Base-by-base conservation (phyloP, 2,329 filamentous ascomycete species). In the Claviceps cyperi region DNA sequence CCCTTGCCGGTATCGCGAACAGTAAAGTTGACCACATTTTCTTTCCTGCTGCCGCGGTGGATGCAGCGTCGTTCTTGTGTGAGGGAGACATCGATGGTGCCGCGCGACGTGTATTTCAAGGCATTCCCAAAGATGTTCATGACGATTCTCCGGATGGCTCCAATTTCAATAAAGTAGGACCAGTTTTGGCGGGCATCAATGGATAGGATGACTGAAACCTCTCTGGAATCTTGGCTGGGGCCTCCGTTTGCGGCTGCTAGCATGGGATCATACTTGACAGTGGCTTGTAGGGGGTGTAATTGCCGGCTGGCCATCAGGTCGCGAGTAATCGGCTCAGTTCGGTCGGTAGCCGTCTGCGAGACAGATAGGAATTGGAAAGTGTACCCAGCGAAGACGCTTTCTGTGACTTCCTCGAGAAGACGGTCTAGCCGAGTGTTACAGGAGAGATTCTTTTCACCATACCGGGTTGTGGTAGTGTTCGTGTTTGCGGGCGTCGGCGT, bases 1-100 rank as follows among this genome's bases (percentile, higher is more conserved):
- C 83, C 83, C 43, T 72, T 73, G 1, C 83, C 83, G 0, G 82
- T 81, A 55, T 86, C 83, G 0, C 69, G 67, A 2, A 86, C 74
- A 0, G 69, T 74, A 5, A 80, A 57, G 0, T 56, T 60, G 3
- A 66, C 55, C 11, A 55, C 49, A 7, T 52, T 50, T 17, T 57
- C 50, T 0, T 48, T 53, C 11, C 44, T 54, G 1, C 36, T 37
- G 1, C 36, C 38, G 4, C 32, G 14, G 4, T 38, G 49, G 52
- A 19, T 48, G 11, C 37, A 43, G 2, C 35, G 22, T 3, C 21
- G 52, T 15, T 51, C 50, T 39, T 62, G 65, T 0, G 53, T 54
- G 1, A 68, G 52, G 0, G 54, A 55, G 1, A 68, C 57, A 5
- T 56, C 55, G 38, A 70, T 61, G 0, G 57, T 54, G 3, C 68